These are phyloP conservation scores for Bruguiera sexangula DNA, from an alignment of 345 rosid species.

Conservation along the genomic window DNA sequence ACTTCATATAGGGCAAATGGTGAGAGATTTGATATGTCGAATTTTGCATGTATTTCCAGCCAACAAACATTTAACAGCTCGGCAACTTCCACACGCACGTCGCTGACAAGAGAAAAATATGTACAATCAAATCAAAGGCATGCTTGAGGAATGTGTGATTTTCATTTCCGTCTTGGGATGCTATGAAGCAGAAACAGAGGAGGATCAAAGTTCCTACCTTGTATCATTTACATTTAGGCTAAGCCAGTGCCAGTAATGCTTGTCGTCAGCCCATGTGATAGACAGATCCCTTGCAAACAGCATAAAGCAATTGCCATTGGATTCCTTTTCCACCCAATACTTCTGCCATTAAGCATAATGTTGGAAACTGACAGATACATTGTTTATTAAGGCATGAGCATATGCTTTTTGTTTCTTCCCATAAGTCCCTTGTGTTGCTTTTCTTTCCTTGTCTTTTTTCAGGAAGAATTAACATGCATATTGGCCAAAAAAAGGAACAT, in stretches of 20 bases:
- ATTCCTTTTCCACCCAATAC: constrained; percentile 50
- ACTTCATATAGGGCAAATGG: constrained; percentile 47
- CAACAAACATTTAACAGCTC: constrained; percentile 51
- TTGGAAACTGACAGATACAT: background rate
- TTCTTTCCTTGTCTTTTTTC: too few relatives aligned
- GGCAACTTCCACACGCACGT: constrained; percentile 38
- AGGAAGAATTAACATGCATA: background rate
- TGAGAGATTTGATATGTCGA: constrained; percentile 46
- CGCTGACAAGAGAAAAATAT: constrained; percentile 20
- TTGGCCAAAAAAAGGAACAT: background rate
- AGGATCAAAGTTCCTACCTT: background rate
- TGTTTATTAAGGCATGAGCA: background rate
- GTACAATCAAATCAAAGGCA: too few relatives aligned
- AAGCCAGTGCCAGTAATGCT: constrained; percentile 55
- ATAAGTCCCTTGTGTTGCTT: too few relatives aligned
- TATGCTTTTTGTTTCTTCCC: background rate
- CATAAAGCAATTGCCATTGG: constrained; percentile 53
- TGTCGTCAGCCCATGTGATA: constrained; percentile 59
- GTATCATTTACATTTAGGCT: constrained; percentile 31
- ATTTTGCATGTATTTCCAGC: constrained; percentile 50
- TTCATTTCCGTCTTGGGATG: background rate
- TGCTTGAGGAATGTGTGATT: background rate
- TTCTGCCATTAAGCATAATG: constrained; percentile 27
- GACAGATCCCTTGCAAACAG: constrained; percentile 50
- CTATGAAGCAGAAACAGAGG: background rate